Base-by-base conservation (phyloP, 768 basidiomycete genomes). In the Pluteus cervinus region DNA sequence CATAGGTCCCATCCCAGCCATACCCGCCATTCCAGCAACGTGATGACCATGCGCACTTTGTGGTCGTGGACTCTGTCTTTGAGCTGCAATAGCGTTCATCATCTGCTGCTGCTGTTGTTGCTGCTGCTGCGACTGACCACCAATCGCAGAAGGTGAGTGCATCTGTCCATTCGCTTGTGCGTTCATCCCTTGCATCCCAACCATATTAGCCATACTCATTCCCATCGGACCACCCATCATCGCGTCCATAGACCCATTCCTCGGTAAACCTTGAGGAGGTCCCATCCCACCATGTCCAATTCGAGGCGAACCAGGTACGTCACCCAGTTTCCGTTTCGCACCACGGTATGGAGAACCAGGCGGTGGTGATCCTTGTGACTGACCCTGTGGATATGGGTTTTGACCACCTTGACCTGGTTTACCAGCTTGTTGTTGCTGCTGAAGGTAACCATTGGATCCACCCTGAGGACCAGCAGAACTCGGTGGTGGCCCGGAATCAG, bases 291-390 rank as follows among this genome's bases (percentile, higher is more conserved):
- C 37, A 16, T 32, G 18, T 8, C 34, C 47, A 29, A 46, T 36
- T 18, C 48, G 35, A 7, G 53, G 52, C 16, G 55, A 53, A 16
- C 46, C 51, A 18, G 53, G 54, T 37, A 49, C 41, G 23, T 45
- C 47, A 1, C 50, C 49, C 34, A 50, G 40, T 34, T 58, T 60
- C 11, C 59, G 46, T 37, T 59, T 59, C 8, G 56, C 49, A 7
- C 57, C 56, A 16, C 59, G 50, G 21, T 55, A 55, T 7, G 61
- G 60, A 8, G 58, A 59, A 26, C 52, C 41, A 12, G 49, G 45
- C 40, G 32, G 18, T 36, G 36, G 36, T 25, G 7, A 24, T 41
- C 33, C 45, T 39, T 21, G 47, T 33, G 39, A 43, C 24, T 33
- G 39, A 33, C 16, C 42, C 38, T 36, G 20, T n/a, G n/a, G n/a